Evolutionary conservation across 176 grass and related monocot genomes (phyloP).

Genomic region (Aegilops umbellulata): DNA sequence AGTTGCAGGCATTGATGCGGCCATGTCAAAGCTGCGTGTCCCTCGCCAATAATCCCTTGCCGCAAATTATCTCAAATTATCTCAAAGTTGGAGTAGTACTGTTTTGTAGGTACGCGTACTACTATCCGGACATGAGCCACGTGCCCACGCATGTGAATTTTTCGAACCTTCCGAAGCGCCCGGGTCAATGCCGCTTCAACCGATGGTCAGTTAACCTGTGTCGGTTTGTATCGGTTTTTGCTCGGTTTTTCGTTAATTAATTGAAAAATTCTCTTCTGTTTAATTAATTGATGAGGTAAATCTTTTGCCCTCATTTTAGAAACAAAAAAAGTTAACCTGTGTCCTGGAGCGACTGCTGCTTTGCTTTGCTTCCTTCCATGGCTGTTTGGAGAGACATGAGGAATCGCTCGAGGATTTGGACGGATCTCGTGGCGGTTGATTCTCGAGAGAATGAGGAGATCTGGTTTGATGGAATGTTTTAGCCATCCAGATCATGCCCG

Average conservation of each 20-base stretch:
- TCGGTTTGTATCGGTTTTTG: no score
- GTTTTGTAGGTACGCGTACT: background rate
- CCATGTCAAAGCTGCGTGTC: background rate
- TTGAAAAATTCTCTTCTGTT: no score
- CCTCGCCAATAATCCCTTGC: background rate
- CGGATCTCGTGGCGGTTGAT: background rate
- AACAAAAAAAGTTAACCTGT: background rate
- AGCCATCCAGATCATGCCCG: background rate
- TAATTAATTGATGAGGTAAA: no score
- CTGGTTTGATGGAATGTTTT: constrained; percentile 7
- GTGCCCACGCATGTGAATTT: background rate
- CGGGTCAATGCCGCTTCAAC: background rate
- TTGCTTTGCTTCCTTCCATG: background rate
- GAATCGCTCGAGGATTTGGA: background rate
- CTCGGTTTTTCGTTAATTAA: no score
- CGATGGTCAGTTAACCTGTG: no score
- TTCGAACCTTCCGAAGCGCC: background rate
- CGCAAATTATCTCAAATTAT: background rate
- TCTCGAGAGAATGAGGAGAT: background rate
- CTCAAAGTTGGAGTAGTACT: no score
- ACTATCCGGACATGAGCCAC: background rate
- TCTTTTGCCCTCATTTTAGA: no score
- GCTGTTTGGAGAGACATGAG: background rate
- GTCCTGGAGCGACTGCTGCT: background rate
- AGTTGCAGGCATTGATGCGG: background rate